Base-by-base conservation (phyloP, 2,329 filamentous ascomycete genomes). In the Xylariales sp. region DNA sequence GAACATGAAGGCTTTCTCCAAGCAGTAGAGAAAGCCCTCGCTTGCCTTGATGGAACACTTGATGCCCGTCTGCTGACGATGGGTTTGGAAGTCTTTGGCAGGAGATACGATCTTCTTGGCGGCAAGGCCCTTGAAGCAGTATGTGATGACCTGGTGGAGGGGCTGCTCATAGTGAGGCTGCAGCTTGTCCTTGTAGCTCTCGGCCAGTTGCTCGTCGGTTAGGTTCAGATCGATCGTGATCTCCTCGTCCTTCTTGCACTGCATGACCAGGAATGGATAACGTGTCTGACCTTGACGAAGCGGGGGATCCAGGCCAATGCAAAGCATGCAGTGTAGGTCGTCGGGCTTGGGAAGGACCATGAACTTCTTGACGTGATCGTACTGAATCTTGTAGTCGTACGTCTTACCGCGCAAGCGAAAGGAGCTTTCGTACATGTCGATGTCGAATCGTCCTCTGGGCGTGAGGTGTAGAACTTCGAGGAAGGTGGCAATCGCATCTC, bases 11-110 rank as follows among this genome's bases (percentile, higher is more conserved):
- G 90, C 91, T 69, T 96, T 96, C 66, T 98, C 93, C 52, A 98
- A 71, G 62, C 90, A 96, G 77, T 95, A 98, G 38, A 98, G 73
- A 60, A 95, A 90, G 46, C 94, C 93, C 69, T 98, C 93, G 64
- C 94, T 96, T 40, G 94, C 94, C 69, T 98, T 98, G 79, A 98
- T 96, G n/a, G 90, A 95, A 66, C 93, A 98, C 70, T 98, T 98
- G 66, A 98, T 94, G 44, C 93, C 93, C 52, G 84, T 88, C 64
- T 96, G 90, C 56, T 86, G 82, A 61, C 95, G 89, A 68, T 97
- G 93, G 73, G 82, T 94, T 60, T 84, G 76, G 67, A 98, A 98
- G 64, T 96, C 90, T 65, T 91, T 91, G 35, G 90, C 93, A 2
- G 93, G 93, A 47, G 86, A 87, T 20, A 90, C 89, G 46, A 98